phyloP scores from a whole-genome alignment of 331 rosid genomes.

The Malus hybrid region DNA sequence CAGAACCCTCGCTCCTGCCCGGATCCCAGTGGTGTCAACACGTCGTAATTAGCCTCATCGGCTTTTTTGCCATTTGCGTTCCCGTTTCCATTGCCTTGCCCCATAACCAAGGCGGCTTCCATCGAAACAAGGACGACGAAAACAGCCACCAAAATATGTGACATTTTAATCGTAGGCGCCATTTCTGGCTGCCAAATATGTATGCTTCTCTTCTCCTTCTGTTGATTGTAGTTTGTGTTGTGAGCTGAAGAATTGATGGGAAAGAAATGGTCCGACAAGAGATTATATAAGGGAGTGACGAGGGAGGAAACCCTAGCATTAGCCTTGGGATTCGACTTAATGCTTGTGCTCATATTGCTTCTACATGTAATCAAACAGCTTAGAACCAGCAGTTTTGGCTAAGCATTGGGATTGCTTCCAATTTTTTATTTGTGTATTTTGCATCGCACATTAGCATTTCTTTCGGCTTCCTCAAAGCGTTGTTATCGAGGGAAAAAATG shows the following conservation, averaged over 20 bases:
- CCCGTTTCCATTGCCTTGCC: neutral
- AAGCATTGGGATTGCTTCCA: neutral
- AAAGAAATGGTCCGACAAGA: neutral
- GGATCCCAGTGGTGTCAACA: conserved; percentile 11
- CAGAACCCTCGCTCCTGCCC: conserved; percentile 64
- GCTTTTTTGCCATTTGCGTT: neutral
- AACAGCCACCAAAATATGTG: neutral
- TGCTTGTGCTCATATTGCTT: neutral
- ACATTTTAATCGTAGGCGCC: neutral
- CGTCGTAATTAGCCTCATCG: conserved; percentile 19
- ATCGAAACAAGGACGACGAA: neutral
- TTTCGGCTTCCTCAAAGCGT: neutral
- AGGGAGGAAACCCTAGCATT: neutral
- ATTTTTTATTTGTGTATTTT: neutral
- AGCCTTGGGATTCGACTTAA: neutral
- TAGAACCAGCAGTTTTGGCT: neutral
- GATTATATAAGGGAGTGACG: neutral
- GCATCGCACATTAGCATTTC: neutral
- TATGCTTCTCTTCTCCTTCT: neutral
- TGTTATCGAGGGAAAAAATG: neutral
- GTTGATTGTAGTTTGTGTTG: neutral
- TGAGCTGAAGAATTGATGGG: neutral
- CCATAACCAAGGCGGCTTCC: neutral
- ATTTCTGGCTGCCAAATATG: neutral
- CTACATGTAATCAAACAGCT: neutral